A percentile compares a stretch with the other conserved stretches of the same genome.
Evolutionary conservation across 176 grass and related monocot genomes (phyloP).

Genomic region (Aegilops longissima): DNA sequence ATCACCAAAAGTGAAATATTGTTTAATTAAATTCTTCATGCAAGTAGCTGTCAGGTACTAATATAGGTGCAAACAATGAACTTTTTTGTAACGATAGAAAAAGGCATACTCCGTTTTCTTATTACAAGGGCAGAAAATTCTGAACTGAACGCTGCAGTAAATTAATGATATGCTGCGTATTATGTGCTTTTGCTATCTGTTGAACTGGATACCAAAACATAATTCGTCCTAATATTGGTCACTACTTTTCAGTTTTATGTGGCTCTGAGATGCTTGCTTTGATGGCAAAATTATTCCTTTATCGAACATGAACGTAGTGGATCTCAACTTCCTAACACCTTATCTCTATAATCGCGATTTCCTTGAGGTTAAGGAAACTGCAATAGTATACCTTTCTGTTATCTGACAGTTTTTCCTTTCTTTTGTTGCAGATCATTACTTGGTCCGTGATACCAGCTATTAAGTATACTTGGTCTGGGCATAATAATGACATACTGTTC

Average conservation of each 20-base stretch:
- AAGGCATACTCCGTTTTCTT: neutral
- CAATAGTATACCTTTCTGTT: conserved; percentile 11
- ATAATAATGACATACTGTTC: conserved; percentile 73
- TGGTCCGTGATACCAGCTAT: conserved; percentile 85
- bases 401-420: conserved; percentile 12
- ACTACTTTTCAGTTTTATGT: neutral
- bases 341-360: neutral
- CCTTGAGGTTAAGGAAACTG: conserved; percentile 1
- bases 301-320: neutral
- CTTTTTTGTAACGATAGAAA: neutral
- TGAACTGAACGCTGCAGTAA: neutral
- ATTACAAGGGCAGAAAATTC: neutral
- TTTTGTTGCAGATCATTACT: conserved; percentile 71
- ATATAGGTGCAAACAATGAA: neutral
- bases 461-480: conserved; percentile 63
- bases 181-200: neutral
- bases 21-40: neutral
- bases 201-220: neutral
- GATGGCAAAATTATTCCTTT: neutral
- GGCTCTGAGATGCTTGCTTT: neutral
- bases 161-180: neutral
- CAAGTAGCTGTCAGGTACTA: neutral
- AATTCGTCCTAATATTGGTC: neutral
- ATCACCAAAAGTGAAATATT: neutral
- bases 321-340: neutral